Base-by-base conservation (phyloP, 2,329 filamentous ascomycete species). In the Exophiala alcalophila region DNA sequence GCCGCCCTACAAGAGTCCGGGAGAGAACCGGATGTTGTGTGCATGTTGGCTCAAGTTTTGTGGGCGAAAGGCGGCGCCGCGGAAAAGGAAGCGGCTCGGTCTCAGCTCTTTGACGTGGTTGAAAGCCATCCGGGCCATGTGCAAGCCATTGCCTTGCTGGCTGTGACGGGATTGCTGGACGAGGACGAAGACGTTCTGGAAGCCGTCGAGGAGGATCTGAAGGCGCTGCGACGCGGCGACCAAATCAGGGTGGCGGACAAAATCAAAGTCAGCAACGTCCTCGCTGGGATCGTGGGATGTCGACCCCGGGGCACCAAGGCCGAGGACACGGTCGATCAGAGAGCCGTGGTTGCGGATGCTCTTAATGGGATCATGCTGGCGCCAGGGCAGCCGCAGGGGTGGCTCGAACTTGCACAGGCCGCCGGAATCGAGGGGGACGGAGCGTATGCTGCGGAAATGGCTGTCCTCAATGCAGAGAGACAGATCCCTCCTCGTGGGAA, bases 51-150 rank as follows among this genome's bases (percentile, higher is more conserved):
- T 0, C 88, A 97, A 64, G 86, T 97, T 0, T 74, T 97, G 0
- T 98, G 92, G 91, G 90, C 90, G 0, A 88, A 87, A 52, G 89
- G 86, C 6, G 80, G 81, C 0, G 78, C 83, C 5, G 74, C 81
- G 1, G 85, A 90, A 41, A 80, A 83, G 32, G 79, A 83, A 35
- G 80, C 85, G 49, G 90, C 91, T 11, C 78, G 88, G 3, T 81
- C 85, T 38, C 78, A 86, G 51, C 74, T 98, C 1, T 91, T 95
- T 57, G 81, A 82, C 10, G 82, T 85, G 24, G 82, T 95, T 9
- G 86, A 90, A 56, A 75, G 72, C 36, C 69, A 84, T 35, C 79
- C 86, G 0, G 77, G 81, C 1, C 89, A 97, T 54, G 77, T 94
- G 1, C 83, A 83, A 50, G 84, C 88, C 0, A 79, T 94, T 1